Conservation (phyloP, 768 basidiomycete genomes). For the Neoboletus magnificus region DNA sequence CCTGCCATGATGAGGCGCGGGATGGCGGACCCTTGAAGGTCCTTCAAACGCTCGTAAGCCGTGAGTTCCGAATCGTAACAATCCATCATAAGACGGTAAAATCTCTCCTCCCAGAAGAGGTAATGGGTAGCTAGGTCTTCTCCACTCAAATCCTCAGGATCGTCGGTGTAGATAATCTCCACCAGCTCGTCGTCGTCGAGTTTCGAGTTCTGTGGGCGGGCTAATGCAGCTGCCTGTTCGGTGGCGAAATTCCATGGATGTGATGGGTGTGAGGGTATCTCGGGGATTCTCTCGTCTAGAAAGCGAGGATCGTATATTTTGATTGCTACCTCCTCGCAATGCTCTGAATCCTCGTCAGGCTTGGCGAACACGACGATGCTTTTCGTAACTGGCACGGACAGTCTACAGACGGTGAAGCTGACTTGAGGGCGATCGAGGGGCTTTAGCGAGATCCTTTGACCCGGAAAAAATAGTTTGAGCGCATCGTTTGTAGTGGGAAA, state of each 20-base stretch:
- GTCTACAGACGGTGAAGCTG: neutral
- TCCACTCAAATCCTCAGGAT: neutral
- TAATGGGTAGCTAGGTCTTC: neutral
- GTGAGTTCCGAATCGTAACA: neutral
- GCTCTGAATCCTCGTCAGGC: neutral
- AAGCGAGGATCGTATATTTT: constrained; percentile 10
- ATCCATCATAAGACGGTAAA: neutral
- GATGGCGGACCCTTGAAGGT: constrained; percentile 1
- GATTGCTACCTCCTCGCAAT: neutral
- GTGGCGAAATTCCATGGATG: neutral
- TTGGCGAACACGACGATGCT: constrained; percentile 2
- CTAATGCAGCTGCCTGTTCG: neutral
- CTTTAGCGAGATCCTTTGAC: neutral
- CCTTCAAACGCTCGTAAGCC: neutral
- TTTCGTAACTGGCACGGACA: neutral
- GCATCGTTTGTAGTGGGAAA: neutral
- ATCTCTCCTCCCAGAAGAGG: neutral
- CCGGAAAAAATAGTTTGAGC: neutral
- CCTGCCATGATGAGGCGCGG: neutral
- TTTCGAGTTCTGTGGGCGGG: neutral
- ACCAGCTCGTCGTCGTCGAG: neutral
- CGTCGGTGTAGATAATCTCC: neutral
- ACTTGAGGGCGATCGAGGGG: neutral
- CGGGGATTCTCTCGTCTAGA: neutral
- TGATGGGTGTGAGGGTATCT: neutral